Evolutionary conservation across 352 stramenopile genomes (phyloP).

Genomic region (Blastocystis sp.): DNA sequence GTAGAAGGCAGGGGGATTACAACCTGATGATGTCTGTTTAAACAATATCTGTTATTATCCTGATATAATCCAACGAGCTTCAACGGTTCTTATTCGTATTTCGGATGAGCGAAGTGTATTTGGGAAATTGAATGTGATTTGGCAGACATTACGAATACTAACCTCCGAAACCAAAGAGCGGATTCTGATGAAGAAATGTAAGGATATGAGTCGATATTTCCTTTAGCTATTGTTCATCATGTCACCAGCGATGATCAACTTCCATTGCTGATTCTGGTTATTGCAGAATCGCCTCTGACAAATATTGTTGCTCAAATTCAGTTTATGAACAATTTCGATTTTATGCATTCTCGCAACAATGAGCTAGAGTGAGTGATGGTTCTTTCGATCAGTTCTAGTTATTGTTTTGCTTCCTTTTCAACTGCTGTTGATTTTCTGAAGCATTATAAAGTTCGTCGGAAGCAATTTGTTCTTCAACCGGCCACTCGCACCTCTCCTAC

Average conservation of each 20-base stretch:
- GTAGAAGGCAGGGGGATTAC: conserved; percentile 18
- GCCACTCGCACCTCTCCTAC: background rate
- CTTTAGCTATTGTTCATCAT: background rate
- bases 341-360: conserved; percentile 50
- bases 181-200: conserved; percentile 4
- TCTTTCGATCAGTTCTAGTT: background rate
- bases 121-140: conserved; percentile 46
- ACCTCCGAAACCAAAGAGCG: background rate
- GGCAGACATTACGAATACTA: conserved; percentile 3
- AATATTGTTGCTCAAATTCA: conserved; percentile 23
- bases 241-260: conserved; percentile 12
- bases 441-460: conserved; percentile 15
- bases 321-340: conserved; percentile 59
- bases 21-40: conserved; percentile 1
- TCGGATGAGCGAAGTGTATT: background rate
- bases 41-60: conserved; percentile 22
- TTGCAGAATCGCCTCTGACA: background rate
- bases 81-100: background rate
- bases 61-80: background rate
- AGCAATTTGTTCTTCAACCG: background rate
- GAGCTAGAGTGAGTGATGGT: background rate
- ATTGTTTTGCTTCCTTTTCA: conserved; percentile 40
- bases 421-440: conserved; percentile 36
- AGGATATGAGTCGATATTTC: background rate
- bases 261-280: conserved; percentile 29